Evolutionary conservation across 2,329 filamentous ascomycete genomes (phyloP).

Genomic region (Zarea fungicola): DNA sequence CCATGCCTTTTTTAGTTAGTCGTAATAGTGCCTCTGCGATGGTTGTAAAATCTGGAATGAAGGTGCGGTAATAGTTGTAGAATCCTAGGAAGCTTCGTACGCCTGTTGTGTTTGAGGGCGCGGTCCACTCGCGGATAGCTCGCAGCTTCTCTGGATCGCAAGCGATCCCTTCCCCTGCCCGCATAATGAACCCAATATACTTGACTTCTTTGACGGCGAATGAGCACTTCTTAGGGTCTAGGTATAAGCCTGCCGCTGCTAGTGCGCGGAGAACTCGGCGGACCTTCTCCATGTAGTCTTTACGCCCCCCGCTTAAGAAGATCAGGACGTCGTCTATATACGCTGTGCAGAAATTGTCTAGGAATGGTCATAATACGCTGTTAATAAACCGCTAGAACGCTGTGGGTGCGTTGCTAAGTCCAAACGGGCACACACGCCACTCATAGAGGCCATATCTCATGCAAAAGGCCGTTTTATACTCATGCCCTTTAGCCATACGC

Average conservation of each 20-base stretch:
- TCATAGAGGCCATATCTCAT: conserved; percentile 23
- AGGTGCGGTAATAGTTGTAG: too few species aligned
- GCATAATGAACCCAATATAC: conserved; percentile 13
- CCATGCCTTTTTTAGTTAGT: neutral
- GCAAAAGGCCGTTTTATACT: conserved; percentile 24
- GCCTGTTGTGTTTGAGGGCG: conserved; percentile 1
- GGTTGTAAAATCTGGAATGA: too few species aligned
- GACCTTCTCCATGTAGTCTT: too few species aligned
- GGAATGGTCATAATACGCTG: neutral
- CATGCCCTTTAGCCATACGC: conserved; percentile 27
- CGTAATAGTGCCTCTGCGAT: too few species aligned
- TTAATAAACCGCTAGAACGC: conserved; percentile 7
- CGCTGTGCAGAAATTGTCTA: neutral
- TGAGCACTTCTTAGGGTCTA: neutral
- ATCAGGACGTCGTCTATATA: conserved; percentile 4
- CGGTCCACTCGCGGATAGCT: neutral
- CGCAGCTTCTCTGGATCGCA: conserved; percentile 2
- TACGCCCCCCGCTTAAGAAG: neutral
- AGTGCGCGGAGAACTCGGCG: neutral
- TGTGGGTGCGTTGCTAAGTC: conserved; percentile 17
- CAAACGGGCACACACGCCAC: conserved; percentile 26
- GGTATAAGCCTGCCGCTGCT: neutral
- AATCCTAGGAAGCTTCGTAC: too few species aligned
- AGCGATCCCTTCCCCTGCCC: neutral
- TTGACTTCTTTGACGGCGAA: conserved; percentile 2